Evolutionary conservation across 768 basidiomycete genomes (phyloP), one percentile per base, ranked within the genome.

Genomic region (Boletus reticuloceps): DNA sequence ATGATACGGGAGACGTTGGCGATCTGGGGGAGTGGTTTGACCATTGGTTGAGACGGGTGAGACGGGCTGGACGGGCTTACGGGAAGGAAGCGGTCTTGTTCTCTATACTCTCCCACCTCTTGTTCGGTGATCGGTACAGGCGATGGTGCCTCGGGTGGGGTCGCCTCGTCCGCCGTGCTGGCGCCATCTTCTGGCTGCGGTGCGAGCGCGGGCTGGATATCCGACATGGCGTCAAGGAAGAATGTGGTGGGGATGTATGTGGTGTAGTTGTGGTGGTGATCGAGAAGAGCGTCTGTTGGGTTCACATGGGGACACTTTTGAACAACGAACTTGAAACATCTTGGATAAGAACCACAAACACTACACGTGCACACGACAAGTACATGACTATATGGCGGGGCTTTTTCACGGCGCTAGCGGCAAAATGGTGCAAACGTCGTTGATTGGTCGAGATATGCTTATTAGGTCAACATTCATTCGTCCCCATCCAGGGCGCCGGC

Each of bases 1-100:
- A 98, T 98, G 67, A 98, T 95, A 20, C 96, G 83, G 16, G 94
- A 86, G n/a, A 98, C 94, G 69, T 98, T 98, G 49, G 95, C 95
- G 63, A 98, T 98, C 94, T 60, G 32, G 1, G 11, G 1, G n/a
- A n/a, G 8, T 9, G 5, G 16, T 38, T 19, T 29, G 20, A 13
- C 16, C 16, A 16, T 29, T n/a, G 27, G 27, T 29, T 29, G 27
- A 29, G 34, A 36, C 13, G 34, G 6, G 1, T 6, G 34, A 36
- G 34, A 4, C 34, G 32, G 32, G 32, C 12, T 17, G 14, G 34
- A 36, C 34, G 38, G 38, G 27, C 44, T 50, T 27, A 96, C 94
- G 17, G 94, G 94, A n/a, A 96, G 80, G 73, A 90, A 96, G 19
- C 94, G 84, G 74, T 97, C 94, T 69, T 96, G 94, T 71, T 97